Evolutionary conservation across 805 yeast species (phyloP).

Genomic region (Starmerella riodocensis): DNA sequence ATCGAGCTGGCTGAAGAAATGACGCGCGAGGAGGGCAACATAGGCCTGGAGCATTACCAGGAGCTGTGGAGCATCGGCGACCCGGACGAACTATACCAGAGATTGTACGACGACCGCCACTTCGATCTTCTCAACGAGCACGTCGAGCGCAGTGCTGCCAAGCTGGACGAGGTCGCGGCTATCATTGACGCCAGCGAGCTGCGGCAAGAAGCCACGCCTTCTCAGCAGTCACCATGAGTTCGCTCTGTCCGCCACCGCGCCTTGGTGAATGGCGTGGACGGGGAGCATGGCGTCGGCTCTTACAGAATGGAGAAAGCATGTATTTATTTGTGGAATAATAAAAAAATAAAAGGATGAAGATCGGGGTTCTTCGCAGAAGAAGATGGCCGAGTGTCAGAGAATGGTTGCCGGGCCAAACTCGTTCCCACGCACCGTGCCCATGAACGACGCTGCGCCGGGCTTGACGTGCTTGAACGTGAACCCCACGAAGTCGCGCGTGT

Average conservation of each 20-base stretch:
- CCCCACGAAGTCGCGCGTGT: constrained; percentile 70
- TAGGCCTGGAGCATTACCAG: constrained; percentile 26
- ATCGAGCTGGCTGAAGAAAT: constrained; percentile 33
- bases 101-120: constrained; percentile 37
- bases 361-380: too few relatives aligned
- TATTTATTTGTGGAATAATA: neutral
- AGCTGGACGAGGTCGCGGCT: constrained; percentile 41
- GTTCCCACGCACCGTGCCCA: constrained; percentile 17
- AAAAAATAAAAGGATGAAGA: too few relatives aligned
- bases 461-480: constrained; percentile 83
- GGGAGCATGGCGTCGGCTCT: too few relatives aligned
- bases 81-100: constrained; percentile 24
- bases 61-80: constrained; percentile 22
- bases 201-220: neutral
- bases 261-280: too few relatives aligned
- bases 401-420: constrained; percentile 15
- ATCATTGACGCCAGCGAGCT: constrained; percentile 25
- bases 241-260: too few relatives aligned
- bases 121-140: constrained; percentile 40
- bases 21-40: constrained; percentile 25
- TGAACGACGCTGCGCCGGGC: constrained; percentile 11
- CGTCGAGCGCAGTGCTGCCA: constrained; percentile 37
- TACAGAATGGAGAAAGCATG: neutral
- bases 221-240: neutral
- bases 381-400: too few relatives aligned